Percentiles rank a stretch among this genome's conserved stretches.
phyloP scores from a whole-genome alignment of 495 filamentous ascomycete species.

The Neurospora intermedia region DNA sequence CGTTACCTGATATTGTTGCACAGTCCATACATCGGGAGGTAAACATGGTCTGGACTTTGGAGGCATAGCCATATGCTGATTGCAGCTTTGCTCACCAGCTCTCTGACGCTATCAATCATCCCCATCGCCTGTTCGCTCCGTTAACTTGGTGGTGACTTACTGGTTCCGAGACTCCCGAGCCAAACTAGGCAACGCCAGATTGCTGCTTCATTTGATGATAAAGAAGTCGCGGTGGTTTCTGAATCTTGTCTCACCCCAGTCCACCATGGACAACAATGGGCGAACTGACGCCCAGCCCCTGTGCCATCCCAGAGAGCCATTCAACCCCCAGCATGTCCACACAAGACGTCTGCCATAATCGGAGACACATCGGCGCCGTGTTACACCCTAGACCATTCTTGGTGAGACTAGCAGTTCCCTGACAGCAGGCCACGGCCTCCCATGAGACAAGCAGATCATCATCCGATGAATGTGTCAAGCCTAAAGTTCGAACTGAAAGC shows the following conservation, averaged over 20 bases:
- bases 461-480: conserved; percentile 1
- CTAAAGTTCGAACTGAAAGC: not conserved
- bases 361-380: not conserved
- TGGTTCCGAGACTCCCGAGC: not conserved
- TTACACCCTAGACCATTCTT: not conserved
- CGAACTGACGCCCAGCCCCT: not conserved
- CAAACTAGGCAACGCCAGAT: not conserved
- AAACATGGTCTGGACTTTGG: not conserved
- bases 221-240: not conserved
- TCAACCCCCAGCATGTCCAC: not conserved
- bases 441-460: conserved; percentile 14
- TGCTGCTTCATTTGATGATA: not conserved
- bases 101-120: not conserved
- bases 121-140: not conserved
- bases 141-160: not conserved
- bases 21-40: not conserved
- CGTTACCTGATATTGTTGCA: not conserved
- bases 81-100: not conserved
- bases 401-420: conserved; percentile 13
- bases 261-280: not conserved
- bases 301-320: not conserved
- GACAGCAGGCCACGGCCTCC: conserved; percentile 7
- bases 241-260: not conserved
- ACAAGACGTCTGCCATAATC: not conserved
- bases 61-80: not conserved